Conservation (phyloP, 768 basidiomycete species). For the Rhizopogon vulgaris region DNA sequence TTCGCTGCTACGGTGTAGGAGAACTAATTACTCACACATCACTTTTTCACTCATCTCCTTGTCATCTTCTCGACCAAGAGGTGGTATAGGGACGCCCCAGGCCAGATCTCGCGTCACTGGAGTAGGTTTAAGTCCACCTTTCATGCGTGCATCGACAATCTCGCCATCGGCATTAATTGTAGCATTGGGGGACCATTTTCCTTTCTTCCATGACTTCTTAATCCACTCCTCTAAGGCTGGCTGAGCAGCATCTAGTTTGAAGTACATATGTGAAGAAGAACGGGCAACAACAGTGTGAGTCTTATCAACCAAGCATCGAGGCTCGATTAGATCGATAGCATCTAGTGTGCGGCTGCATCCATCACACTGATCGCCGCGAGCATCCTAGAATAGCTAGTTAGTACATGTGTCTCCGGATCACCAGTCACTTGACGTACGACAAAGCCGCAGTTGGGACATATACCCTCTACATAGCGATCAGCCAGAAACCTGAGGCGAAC, state of each 20-base stretch:
- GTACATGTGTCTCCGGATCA: neutral
- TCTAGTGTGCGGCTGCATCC: slow-evolving; percentile 88
- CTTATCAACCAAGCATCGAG: slow-evolving; percentile 87
- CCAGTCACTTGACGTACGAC: slow-evolving; percentile 42
- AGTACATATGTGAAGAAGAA: slow-evolving; percentile 86
- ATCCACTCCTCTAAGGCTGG: slow-evolving; percentile 85
- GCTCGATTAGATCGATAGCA: slow-evolving; percentile 88
- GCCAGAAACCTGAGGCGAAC: slow-evolving; percentile 69
- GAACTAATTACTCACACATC: slow-evolving; percentile 62
- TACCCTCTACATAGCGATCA: slow-evolving; percentile 97
- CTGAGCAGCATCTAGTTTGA: slow-evolving; percentile 80
- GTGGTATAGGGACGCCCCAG: slow-evolving; percentile 95
- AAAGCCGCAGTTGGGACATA: slow-evolving; percentile 87
- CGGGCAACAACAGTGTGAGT: slow-evolving; percentile 71
- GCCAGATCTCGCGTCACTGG: slow-evolving; percentile 90
- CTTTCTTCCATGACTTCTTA: slow-evolving; percentile 65
- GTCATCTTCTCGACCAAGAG: slow-evolving; percentile 62
- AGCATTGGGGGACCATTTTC: slow-evolving; percentile 90
- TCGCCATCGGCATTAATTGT: slow-evolving; percentile 86
- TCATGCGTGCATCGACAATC: slow-evolving; percentile 84
- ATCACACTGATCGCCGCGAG: slow-evolving; percentile 98
- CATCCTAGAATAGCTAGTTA: slow-evolving; percentile 50
- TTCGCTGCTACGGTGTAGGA: slow-evolving; percentile 2
- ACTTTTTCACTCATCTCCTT: slow-evolving; percentile 91
- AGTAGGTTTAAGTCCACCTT: slow-evolving; percentile 78